Evolutionary conservation across 2,329 filamentous ascomycete genomes (phyloP).

Genomic region (Ophiocordyceps camponoti-leonardi): DNA sequence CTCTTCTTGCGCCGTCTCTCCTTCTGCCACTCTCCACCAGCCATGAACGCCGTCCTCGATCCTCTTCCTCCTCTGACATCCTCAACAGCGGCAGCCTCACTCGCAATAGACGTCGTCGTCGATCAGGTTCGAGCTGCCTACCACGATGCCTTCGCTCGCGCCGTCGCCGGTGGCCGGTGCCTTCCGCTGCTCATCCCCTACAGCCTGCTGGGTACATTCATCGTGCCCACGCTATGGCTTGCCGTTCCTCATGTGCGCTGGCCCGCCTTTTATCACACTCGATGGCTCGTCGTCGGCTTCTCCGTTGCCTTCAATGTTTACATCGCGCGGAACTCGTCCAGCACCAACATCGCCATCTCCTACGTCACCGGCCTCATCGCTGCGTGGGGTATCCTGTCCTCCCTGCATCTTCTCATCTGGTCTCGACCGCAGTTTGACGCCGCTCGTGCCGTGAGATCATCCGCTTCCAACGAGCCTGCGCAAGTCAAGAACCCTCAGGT

Average conservation of each 20-base stretch:
- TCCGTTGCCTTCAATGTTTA: slow-evolving; percentile 25
- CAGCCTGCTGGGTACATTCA: slow-evolving; percentile 25
- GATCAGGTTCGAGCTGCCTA: slow-evolving; percentile 13
- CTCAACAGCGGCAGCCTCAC: not conserved
- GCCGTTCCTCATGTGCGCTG: slow-evolving; percentile 33
- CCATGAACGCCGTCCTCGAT: not conserved
- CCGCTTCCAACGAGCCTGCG: no score
- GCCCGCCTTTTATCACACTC: slow-evolving; percentile 29
- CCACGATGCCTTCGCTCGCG: slow-evolving; percentile 17
- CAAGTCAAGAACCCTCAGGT: no score
- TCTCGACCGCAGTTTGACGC: slow-evolving; percentile 38
- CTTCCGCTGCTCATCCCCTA: slow-evolving; percentile 36
- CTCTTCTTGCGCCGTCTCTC: not conserved
- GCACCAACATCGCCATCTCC: slow-evolving; percentile 30
- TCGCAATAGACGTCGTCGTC: not conserved
- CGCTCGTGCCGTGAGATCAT: slow-evolving; percentile 25
- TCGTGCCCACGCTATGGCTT: slow-evolving; percentile 37
- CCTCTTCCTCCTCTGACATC: not conserved
- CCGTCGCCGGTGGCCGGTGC: slow-evolving; percentile 19
- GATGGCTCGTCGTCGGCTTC: slow-evolving; percentile 29
- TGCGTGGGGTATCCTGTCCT: slow-evolving; percentile 32
- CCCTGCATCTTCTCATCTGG: slow-evolving; percentile 32
- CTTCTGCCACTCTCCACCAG: not conserved
- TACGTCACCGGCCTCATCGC: slow-evolving; percentile 33
- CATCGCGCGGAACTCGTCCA: slow-evolving; percentile 24